These are phyloP conservation scores for Gynostemma pentaphyllum DNA, from an alignment of 306 rosid species.

Conservation along the genomic window DNA sequence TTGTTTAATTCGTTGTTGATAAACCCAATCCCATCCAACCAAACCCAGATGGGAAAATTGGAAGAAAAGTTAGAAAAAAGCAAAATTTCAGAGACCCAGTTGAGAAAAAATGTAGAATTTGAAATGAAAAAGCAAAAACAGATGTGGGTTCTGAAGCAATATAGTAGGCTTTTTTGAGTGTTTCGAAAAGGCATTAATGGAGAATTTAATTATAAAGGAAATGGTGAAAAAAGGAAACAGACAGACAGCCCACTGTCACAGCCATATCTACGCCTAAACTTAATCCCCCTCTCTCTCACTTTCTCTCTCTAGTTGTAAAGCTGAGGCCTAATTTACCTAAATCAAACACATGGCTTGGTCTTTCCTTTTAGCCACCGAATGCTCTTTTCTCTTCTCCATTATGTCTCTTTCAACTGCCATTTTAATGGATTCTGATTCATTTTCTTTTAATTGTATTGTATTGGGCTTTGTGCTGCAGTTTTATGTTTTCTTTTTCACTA, in stretches of 20 bases:
- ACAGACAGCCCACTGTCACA: slow-evolving; percentile 13
- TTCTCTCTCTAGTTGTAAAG: neutral
- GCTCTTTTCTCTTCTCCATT: neutral
- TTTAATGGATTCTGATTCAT: slow-evolving; percentile 10
- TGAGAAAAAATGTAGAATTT: neutral
- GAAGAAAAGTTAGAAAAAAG: neutral
- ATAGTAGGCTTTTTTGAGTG: slow-evolving; percentile 6
- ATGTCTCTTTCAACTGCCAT: slow-evolving; percentile 15
- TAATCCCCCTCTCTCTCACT: slow-evolving; percentile 8
- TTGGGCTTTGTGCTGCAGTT: slow-evolving; percentile 33
- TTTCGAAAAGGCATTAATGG: slow-evolving; percentile 33
- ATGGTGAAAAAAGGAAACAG: slow-evolving; percentile 8
- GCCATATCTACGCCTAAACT: slow-evolving; percentile 20
- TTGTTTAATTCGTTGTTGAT: slow-evolving; percentile 13
- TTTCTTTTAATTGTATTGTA: too few species aligned
- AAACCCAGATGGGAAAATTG: slow-evolving; percentile 8
- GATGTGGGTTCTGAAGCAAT: slow-evolving; percentile 21
- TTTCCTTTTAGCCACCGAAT: slow-evolving; percentile 4
- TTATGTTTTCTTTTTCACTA: neutral
- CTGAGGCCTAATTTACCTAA: slow-evolving; percentile 8
- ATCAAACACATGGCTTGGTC: slow-evolving; percentile 17
- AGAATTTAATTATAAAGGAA: slow-evolving; percentile 9
- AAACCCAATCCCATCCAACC: neutral
- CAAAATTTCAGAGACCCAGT: neutral
- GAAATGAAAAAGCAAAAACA: slow-evolving; percentile 1